Percentiles rank a stretch among this genome's conserved stretches.
These are phyloP conservation scores for Chaetomiaceae sp. DNA, from an alignment of 2,329 filamentous ascomycete genomes.

Conservation along the genomic window DNA sequence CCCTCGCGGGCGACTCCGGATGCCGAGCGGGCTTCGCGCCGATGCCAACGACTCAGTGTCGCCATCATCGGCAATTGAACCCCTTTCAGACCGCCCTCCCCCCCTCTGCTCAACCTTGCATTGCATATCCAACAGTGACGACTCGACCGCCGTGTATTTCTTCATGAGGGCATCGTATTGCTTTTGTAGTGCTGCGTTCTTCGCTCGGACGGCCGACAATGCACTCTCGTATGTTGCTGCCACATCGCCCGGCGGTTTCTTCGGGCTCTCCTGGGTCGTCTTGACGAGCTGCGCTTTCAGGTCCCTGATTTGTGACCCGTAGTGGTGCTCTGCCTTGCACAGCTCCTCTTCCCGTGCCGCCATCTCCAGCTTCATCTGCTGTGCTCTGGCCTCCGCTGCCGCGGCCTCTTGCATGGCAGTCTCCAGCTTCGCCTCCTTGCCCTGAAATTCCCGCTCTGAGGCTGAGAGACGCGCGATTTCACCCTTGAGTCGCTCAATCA, in stretches of 20 bases:
- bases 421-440: slow-evolving; percentile 57
- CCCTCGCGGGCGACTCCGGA: slow-evolving; percentile 37
- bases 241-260: slow-evolving; percentile 27
- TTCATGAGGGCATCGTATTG: too few relatives aligned
- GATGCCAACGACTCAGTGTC: slow-evolving; percentile 37
- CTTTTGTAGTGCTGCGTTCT: slow-evolving; percentile 51
- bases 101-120: slow-evolving; percentile 31
- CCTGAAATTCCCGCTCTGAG: slow-evolving; percentile 59
- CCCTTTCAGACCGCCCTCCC: neutral
- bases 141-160: slow-evolving; percentile 50
- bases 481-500: slow-evolving; percentile 55
- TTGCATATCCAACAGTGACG: slow-evolving; percentile 45
- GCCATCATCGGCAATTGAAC: slow-evolving; percentile 25
- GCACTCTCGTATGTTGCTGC: slow-evolving; percentile 41
- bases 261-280: slow-evolving; percentile 27
- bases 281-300: slow-evolving; percentile 45
- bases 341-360: slow-evolving; percentile 46
- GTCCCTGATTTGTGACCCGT: slow-evolving; percentile 45
- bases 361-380: slow-evolving; percentile 57
- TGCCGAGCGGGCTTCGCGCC: slow-evolving; percentile 35
- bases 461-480: slow-evolving; percentile 59
- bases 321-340: slow-evolving; percentile 39
- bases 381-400: slow-evolving; percentile 54
- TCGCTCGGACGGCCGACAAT: slow-evolving; percentile 49
- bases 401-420: slow-evolving; percentile 54